A percentile compares a stretch with the other conserved stretches of the same genome.
phyloP scores from a whole-genome alignment of 257 asterid species.

The Solanum arcanum region DNA sequence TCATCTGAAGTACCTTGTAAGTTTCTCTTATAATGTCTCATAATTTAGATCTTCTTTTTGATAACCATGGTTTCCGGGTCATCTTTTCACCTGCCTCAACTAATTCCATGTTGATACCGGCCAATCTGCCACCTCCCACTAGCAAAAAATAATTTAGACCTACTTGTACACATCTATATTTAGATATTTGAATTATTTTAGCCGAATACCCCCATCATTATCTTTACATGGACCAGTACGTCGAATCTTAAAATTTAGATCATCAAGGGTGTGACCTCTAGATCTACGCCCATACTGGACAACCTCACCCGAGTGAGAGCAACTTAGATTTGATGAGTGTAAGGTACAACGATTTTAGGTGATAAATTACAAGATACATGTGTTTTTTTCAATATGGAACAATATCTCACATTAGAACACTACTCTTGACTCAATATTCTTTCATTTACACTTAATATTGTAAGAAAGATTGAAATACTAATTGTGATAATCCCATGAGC shows the following conservation, averaged over 20 bases:
- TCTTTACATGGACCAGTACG: background rate
- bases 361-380: background rate
- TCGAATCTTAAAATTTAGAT: background rate
- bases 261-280: background rate
- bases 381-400: background rate
- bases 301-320: background rate
- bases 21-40: background rate
- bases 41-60: background rate
- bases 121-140: background rate
- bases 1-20: background rate
- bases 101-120: background rate
- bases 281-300: background rate
- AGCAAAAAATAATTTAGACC: background rate
- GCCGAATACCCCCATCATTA: background rate
- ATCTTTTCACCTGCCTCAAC: background rate
- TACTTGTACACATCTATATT: background rate
- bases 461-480: background rate
- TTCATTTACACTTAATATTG: background rate
- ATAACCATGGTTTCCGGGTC: background rate
- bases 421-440: background rate
- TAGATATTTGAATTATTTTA: background rate
- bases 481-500: background rate
- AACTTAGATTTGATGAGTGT: background rate
- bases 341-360: background rate
- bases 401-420: background rate